These are phyloP conservation scores for Lathyrus aphaca DNA, from an alignment of 306 rosid genomes.

Conservation along the genomic window DNA sequence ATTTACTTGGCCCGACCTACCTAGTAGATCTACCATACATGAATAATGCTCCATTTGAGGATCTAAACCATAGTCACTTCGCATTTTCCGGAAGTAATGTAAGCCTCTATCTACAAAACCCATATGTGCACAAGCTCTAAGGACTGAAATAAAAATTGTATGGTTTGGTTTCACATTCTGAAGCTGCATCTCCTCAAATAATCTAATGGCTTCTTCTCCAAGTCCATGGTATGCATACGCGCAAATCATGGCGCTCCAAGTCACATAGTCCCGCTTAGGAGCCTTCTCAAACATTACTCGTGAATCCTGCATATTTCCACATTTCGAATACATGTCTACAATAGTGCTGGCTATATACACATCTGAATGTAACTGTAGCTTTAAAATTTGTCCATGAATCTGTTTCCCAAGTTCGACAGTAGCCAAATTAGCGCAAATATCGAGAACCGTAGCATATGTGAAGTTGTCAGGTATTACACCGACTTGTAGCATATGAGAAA, in stretches of 20 bases:
- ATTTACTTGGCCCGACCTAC: conserved; percentile 72
- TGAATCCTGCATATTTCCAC: conserved; percentile 82
- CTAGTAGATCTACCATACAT: conserved; percentile 84
- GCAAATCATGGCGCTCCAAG: conserved; percentile 94
- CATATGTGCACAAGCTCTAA: conserved; percentile 82
- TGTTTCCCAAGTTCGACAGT: conserved; percentile 85
- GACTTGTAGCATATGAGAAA: conserved; percentile 69
- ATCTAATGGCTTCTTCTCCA: conserved; percentile 71
- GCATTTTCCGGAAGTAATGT: conserved; percentile 64
- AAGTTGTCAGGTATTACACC: conserved; percentile 76
- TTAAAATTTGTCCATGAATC: conserved; percentile 79
- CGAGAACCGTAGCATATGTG: conserved; percentile 83
- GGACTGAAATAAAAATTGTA: conserved; percentile 81
- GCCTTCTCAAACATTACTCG: conserved; percentile 70
- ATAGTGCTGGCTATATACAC: conserved; percentile 76
- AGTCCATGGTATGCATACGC: conserved; percentile 81
- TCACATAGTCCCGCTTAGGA: conserved; percentile 71
- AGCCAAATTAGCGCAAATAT: conserved; percentile 84
- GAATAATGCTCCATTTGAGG: conserved; percentile 90
- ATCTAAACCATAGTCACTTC: conserved; percentile 56
- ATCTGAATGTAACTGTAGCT: conserved; percentile 71
- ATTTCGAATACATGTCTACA: conserved; percentile 89
- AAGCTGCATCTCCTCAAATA: conserved; percentile 73
- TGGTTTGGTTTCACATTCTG: conserved; percentile 70
- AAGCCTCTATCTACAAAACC: conserved; percentile 67